Percentiles rank a stretch among this genome's conserved stretches.
Evolutionary conservation across 306 rosid species (phyloP).

Genomic region (Vigna angularis): DNA sequence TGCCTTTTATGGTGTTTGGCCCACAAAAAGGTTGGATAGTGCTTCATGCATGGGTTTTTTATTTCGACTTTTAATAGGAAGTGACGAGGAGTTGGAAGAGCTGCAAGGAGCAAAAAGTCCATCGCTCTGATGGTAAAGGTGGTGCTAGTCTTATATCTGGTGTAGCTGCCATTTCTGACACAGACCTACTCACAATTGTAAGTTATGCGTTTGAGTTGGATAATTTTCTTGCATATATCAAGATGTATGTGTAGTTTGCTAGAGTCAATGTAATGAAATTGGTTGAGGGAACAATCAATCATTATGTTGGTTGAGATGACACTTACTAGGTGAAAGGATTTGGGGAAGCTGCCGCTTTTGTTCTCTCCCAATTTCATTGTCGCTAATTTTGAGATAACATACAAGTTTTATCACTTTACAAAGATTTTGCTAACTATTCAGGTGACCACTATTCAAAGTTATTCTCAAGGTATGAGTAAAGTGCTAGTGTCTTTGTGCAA

Average conservation of each 20-base stretch:
- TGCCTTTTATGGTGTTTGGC: constrained; percentile 92
- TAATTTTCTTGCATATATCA: not conserved
- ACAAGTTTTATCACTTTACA: constrained; percentile 38
- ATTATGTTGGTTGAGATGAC: not conserved
- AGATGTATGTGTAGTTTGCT: not conserved
- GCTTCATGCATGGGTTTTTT: constrained; percentile 20
- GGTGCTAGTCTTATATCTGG: constrained; percentile 51
- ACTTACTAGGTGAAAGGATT: constrained; percentile 15
- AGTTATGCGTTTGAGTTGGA: constrained; percentile 48
- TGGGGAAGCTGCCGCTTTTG: constrained; percentile 15
- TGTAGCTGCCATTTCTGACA: constrained; percentile 51
- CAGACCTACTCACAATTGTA: constrained; percentile 72
- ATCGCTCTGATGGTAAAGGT: constrained; percentile 54
- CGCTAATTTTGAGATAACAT: constrained; percentile 34
- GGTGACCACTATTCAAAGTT: constrained; percentile 82
- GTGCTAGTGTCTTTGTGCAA: constrained; percentile 70
- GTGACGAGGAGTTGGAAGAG: constrained; percentile 99
- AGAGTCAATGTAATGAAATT: constrained; percentile 5
- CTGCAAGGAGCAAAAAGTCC: constrained; percentile 62
- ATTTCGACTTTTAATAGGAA: constrained; percentile 23
- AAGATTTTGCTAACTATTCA: constrained; percentile 41
- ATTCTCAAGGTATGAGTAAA: constrained; percentile 77
- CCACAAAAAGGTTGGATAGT: constrained; percentile 66
- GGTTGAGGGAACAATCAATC: constrained; percentile 7
- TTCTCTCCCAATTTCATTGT: constrained; percentile 16